Conservation (phyloP, 1,284 basidiomycete species). For the Boletus sp. region DNA sequence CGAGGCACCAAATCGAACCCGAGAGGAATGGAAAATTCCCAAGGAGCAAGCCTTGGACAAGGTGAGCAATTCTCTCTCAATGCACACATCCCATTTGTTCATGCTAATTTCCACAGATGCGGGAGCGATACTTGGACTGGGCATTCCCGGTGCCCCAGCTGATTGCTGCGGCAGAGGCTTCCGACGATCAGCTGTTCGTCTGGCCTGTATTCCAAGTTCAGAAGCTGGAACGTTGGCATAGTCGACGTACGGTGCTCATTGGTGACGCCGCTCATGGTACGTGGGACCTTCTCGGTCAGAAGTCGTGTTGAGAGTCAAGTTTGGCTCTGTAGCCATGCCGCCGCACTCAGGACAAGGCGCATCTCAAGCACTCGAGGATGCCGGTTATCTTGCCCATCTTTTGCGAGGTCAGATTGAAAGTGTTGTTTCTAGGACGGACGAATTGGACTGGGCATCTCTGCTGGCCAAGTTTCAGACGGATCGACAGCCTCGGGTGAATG, state of each 20-base stretch:
- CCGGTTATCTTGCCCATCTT: constrained; percentile 31
- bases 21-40: constrained; percentile 31
- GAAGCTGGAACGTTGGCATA: constrained; percentile 28
- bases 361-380: constrained; percentile 33
- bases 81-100: too few relatives aligned
- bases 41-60: constrained; percentile 23
- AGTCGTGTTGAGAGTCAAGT: background rate
- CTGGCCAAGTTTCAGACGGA: constrained; percentile 27
- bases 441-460: constrained; percentile 14
- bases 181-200: constrained; percentile 19
- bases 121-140: constrained; percentile 28
- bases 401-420: constrained; percentile 17
- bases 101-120: constrained; percentile 18
- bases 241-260: constrained; percentile 27
- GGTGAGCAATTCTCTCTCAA: constrained; percentile 4
- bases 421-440: background rate
- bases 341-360: constrained; percentile 35
- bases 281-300: background rate
- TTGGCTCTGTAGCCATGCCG: constrained; percentile 27
- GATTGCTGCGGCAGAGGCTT: constrained; percentile 21
- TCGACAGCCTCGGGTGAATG: constrained; percentile 28
- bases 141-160: constrained; percentile 31
- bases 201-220: constrained; percentile 30
- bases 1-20: constrained; percentile 24
- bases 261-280: constrained; percentile 34